These are phyloP conservation scores for Stagonosporopsis tanaceti DNA, from an alignment of 2,329 filamentous ascomycete species.

Conservation along the genomic window DNA sequence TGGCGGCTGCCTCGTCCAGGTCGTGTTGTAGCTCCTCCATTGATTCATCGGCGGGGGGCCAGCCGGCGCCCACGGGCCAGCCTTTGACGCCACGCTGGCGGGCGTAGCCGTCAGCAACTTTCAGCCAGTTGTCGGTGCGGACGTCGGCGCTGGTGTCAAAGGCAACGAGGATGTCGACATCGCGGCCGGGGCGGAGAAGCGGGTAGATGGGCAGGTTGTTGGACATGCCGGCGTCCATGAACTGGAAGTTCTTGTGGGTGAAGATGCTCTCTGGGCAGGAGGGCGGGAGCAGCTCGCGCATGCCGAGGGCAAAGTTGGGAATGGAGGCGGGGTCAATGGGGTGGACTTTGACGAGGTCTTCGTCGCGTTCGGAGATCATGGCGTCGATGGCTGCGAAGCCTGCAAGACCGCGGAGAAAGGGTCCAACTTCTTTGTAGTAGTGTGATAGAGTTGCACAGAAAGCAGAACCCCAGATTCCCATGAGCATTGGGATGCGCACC, in stretches of 20 bases:
- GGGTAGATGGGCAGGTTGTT: conserved; percentile 98
- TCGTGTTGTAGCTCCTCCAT: conserved; percentile 68
- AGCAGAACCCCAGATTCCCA: conserved; percentile 96
- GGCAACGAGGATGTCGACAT: conserved; percentile 88
- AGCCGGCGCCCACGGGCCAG: conserved; percentile 94
- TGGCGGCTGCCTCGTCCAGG: conserved; percentile 72
- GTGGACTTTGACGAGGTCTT: conserved; percentile 89
- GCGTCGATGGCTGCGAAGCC: conserved; percentile 82
- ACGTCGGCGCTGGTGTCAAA: conserved; percentile 97
- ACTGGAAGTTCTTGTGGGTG: conserved; percentile 67
- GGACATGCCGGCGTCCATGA: conserved; percentile 98
- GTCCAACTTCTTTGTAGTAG: conserved; percentile 94
- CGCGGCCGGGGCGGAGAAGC: conserved; percentile 82
- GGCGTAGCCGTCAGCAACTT: conserved; percentile 91
- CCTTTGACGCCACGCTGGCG: conserved; percentile 88
- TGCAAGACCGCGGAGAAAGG: conserved; percentile 75
- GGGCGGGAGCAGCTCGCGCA: conserved; percentile 76
- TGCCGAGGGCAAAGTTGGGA: conserved; percentile 86
- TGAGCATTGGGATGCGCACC: conserved; percentile 79
- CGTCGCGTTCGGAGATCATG: conserved; percentile 80
- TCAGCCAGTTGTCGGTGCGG: conserved; percentile 94
- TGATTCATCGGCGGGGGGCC: conserved; percentile 73
- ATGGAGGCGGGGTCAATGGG: conserved; percentile 91
- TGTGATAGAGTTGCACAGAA: conserved; percentile 96
- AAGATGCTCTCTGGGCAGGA: conserved; percentile 82